Evolutionary conservation across 2,329 filamentous ascomycete species (phyloP), one percentile per base, ranked within the genome.

Genomic region (Ceratocystis cacaofunesta): DNA sequence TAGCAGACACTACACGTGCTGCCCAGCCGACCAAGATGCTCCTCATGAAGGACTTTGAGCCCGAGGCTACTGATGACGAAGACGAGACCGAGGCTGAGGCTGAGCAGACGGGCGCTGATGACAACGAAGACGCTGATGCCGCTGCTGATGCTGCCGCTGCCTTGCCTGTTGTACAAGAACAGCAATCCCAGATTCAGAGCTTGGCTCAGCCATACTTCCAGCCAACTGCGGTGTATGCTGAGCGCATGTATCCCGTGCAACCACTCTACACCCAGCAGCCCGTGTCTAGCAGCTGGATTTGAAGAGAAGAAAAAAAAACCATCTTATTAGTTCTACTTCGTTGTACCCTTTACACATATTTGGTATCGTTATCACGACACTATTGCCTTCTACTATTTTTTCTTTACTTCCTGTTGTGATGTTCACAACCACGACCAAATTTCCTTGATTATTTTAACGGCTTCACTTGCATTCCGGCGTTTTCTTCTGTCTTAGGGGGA

Each of bases 41-140:
- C 73, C 77, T 94, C 2, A 89, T 92, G 74, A 88, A 92, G 73
- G 88, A 88, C 0, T 92, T 81, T 88, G 86, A 84, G 73, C 88
- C 80, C 19, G 86, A 85, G 8, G 82, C 83, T 58, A 79, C 82
- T 4, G 84, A 72, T 1, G 73, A 74, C 0, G 77, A 77, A 3
- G 72, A 76, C 0, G 77, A 78, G 2, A 71, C 74, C 41, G 74
- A 77, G 17, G 72, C 72, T 41, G 70, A 73, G 68, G 73, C 73
- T 41, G 36, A 41, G 10, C 36, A 41, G 36, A 5, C 36, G 10
- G 10, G 36, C 36, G 10, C 36, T 41, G 36, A 41, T 15, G 36
- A 41, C 36, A 69, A 58, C 55, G 67, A 44, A 57, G 17, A 55
- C 22, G 48, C 48, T 65, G 64, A 62, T 50, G 50, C n/a, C 46